phyloP scores from a whole-genome alignment of 345 rosid species.

The Brassica nigra region DNA sequence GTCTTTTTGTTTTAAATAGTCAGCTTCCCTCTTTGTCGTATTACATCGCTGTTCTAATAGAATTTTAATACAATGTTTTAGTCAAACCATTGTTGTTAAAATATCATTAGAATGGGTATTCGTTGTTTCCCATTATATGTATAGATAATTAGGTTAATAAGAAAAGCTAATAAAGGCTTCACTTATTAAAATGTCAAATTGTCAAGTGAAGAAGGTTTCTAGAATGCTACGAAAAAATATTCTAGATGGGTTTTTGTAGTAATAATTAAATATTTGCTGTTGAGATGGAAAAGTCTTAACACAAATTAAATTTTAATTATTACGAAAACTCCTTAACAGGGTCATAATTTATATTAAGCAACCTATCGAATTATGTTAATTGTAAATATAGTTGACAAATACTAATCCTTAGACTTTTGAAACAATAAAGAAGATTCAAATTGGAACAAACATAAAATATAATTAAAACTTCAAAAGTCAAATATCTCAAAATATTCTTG shows the following conservation, averaged over 20 bases:
- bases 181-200: constrained; percentile 9
- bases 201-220: constrained; percentile 26
- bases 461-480: constrained; percentile 15
- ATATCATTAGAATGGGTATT: background rate
- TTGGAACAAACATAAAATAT: constrained; percentile 29
- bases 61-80: constrained; percentile 10
- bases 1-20: background rate
- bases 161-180: constrained; percentile 5
- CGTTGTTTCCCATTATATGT: background rate
- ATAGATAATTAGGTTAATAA: background rate
- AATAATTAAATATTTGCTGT: background rate
- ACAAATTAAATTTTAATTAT: background rate
- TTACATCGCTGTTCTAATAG: constrained; percentile 17
- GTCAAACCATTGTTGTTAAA: constrained; percentile 24
- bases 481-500: constrained; percentile 27
- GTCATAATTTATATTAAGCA: background rate
- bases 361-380: constrained; percentile 8
- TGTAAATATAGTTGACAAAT: constrained; percentile 29
- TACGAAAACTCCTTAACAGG: background rate
- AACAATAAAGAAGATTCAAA: constrained; percentile 35
- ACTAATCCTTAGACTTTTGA: background rate
- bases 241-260: background rate
- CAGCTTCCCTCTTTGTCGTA: constrained; percentile 30
- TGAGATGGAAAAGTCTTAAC: constrained; percentile 11
- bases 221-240: constrained; percentile 9